Conservation (phyloP, 805 yeast genomes). For the Lipomyces yamanashiensis region DNA sequence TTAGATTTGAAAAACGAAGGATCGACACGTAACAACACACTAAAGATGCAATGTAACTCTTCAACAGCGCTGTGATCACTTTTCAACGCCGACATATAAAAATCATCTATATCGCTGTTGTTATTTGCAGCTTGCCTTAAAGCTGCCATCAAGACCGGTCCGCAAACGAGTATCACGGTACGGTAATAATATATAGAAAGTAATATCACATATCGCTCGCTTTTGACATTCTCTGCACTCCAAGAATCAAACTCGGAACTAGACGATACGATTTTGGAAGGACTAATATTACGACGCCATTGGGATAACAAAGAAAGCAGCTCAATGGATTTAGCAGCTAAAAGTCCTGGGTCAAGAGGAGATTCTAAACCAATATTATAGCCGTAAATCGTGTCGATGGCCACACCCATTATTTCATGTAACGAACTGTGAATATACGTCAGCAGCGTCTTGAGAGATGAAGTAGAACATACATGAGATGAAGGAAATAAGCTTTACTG, state of each 20-base stretch:
- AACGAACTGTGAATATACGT: background rate
- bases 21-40: background rate
- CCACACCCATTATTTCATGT: background rate
- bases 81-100: background rate
- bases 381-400: constrained; percentile 1
- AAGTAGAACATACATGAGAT: background rate
- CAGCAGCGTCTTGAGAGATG: background rate
- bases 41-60: background rate
- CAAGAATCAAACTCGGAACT: background rate
- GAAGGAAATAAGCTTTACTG: background rate
- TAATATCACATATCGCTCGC: background rate
- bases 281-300: background rate
- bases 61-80: background rate
- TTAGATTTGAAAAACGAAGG: background rate
- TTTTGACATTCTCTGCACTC: background rate
- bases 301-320: background rate
- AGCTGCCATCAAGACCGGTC: background rate
- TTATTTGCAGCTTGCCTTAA: background rate
- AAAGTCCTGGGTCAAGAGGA: background rate
- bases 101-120: background rate
- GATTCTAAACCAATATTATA: background rate
- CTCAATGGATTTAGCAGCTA: background rate
- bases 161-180: background rate
- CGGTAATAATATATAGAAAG: background rate
- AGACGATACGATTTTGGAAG: background rate